A percentile compares a stretch with the other conserved stretches of the same genome.
phyloP scores from a whole-genome alignment of 2,329 filamentous ascomycete species.

The Purpureocillium lavendulum region DNA sequence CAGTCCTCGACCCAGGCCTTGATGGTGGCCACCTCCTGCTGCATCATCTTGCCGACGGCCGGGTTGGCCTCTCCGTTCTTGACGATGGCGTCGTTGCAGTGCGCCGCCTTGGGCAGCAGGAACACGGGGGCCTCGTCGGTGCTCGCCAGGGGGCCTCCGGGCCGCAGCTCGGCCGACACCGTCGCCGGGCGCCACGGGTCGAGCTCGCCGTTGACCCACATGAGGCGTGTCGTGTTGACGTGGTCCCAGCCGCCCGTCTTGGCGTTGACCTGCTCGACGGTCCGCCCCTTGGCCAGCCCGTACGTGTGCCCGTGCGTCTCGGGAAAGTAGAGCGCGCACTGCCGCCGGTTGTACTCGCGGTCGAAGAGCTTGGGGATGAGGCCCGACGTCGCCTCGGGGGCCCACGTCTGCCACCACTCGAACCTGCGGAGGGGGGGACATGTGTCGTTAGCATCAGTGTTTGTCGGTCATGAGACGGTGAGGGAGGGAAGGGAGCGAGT shows the following conservation, averaged over 20 bases:
- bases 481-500: neutral
- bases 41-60: conserved; percentile 13
- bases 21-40: conserved; percentile 38
- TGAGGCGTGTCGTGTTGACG: conserved; percentile 41
- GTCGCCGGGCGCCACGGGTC: conserved; percentile 52
- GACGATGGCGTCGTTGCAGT: conserved; percentile 45
- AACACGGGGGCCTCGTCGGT: conserved; percentile 39
- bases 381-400: conserved; percentile 27
- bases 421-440: conserved; percentile 6
- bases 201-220: conserved; percentile 50
- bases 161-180: conserved; percentile 43
- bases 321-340: conserved; percentile 50
- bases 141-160: conserved; percentile 42
- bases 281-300: conserved; percentile 34
- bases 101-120: conserved; percentile 43
- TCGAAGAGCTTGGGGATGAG: conserved; percentile 39
- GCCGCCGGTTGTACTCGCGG: conserved; percentile 43
- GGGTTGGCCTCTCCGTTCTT: conserved; percentile 35
- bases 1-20: conserved; percentile 46
- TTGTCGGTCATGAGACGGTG: conserved; percentile 17
- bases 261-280: conserved; percentile 38
- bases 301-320: conserved; percentile 38
- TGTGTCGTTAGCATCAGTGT: neutral
- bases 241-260: conserved; percentile 48
- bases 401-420: conserved; percentile 11